Evolutionary conservation across 768 basidiomycete species (phyloP).

Genomic region (Sistotremastrum suecicum): DNA sequence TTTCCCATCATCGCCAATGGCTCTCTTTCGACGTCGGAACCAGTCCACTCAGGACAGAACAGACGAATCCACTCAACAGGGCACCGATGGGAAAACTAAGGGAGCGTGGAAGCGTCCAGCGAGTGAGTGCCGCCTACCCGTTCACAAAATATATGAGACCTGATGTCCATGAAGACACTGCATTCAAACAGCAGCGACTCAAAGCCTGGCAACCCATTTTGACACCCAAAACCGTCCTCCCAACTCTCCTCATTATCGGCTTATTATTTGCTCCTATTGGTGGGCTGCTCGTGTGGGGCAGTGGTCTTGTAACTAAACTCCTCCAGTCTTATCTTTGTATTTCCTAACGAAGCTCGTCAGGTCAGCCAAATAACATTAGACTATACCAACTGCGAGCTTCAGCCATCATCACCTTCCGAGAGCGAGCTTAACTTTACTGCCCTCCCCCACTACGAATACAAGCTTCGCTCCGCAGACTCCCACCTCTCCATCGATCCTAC

Average conservation of each 20-base stretch:
- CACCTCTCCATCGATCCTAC: conserved; percentile 24
- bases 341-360: conserved; percentile 20
- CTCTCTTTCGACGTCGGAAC: conserved; percentile 19
- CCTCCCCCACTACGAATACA: conserved; percentile 57
- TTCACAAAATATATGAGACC: conserved; percentile 3
- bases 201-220: conserved; percentile 99
- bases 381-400: conserved; percentile 82
- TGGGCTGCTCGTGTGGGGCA: conserved; percentile 88
- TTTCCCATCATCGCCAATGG: conserved; percentile 10
- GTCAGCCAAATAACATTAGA: conserved; percentile 92
- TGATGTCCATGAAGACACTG: conserved; percentile 53
- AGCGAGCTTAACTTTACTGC: conserved; percentile 25
- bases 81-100: conserved; percentile 64
- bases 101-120: conserved; percentile 76
- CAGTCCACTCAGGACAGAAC: conserved; percentile 6
- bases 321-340: not conserved
- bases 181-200: conserved; percentile 97
- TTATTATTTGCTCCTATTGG: conserved; percentile 95
- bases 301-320: conserved; percentile 32
- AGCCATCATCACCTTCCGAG: conserved; percentile 27
- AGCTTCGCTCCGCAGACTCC: conserved; percentile 46
- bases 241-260: conserved; percentile 90
- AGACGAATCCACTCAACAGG: conserved; percentile 21
- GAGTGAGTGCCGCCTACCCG: conserved; percentile 33
- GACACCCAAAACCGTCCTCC: conserved; percentile 93